Base-by-base conservation (phyloP, 768 basidiomycete genomes). In the Bullera alba region DNA sequence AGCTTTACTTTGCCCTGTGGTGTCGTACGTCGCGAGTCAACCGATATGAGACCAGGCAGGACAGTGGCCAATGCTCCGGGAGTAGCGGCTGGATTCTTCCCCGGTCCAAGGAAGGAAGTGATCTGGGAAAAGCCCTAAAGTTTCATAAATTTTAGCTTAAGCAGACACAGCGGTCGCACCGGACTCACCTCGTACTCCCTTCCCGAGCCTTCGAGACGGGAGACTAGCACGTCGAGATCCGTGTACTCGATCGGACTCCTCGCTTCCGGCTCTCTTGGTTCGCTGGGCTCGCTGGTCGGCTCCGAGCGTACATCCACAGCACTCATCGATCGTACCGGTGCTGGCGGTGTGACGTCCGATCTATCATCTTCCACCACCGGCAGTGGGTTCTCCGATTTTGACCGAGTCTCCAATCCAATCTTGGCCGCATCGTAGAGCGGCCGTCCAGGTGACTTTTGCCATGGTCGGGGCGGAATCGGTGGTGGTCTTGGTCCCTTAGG, bases 1-100 rank as follows among this genome's bases (percentile, higher is more conserved):
- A 85, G 60, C 74, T 86, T 87, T 47, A 81, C 76, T 36, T 81
- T 81, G 4, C 85, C 85, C 59, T 84, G 79, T 56, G 75, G 75
- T 42, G 79, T 80, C 42, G 77, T 76, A 21, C 85, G 78, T 46
- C 79, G 76, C 19, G 83, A 79, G 67, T 78, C 74, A 14, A 85
- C 74, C 55, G 80, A 79, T 60, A 86, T 67, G 2, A 56, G 53
- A 1, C 60, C 72, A 5, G 68, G 58, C 14, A 72, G 60, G 1
- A 74, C 61, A 27, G 67, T 69, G 6, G 46, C 23, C 41, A 69
- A 46, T 30, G 61, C 50, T 39, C 58, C 56, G 12, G 54, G 61
- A 34, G 50, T 17, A 17, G 56, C 62, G 35, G 60, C 54, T 12
- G 58, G 65, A 3, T 71, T 68, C 32, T 57, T 69, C 30, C 77